A percentile compares a stretch with the other conserved stretches of the same genome.
phyloP scores from a whole-genome alignment of 208 protist genomes.

The Leishmania braziliensis region DNA sequence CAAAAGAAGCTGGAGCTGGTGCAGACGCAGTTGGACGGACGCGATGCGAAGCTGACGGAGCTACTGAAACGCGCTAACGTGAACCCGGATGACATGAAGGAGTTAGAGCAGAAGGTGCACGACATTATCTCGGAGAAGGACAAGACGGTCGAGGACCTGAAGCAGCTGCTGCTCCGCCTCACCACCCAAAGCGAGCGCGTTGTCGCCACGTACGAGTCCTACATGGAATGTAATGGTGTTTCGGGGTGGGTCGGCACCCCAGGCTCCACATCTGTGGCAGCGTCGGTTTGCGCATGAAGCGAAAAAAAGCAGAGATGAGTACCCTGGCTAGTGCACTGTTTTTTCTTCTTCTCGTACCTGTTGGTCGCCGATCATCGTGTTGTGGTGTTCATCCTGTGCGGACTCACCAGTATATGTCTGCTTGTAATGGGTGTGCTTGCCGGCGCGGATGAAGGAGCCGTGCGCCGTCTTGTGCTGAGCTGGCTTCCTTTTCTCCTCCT shows the following conservation, averaged over 20 bases:
- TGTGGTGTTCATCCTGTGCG: background rate
- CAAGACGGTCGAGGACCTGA: constrained; percentile 94
- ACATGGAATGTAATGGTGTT: constrained; percentile 81
- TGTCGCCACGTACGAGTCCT: constrained; percentile 78
- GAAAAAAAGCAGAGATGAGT: background rate
- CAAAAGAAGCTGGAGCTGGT: constrained; percentile 96
- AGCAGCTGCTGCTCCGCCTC: constrained; percentile 78
- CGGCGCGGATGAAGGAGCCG: background rate
- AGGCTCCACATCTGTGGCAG: background rate
- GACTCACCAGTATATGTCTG: background rate
- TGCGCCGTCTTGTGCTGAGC: background rate
- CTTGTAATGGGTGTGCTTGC: background rate
- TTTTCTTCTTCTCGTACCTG: background rate
- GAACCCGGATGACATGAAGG: constrained; percentile 89
- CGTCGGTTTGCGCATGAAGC: background rate
- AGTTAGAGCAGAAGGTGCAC: constrained; percentile 94
- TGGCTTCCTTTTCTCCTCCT: constrained; percentile 1
- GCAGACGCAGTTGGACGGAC: constrained; percentile 91
- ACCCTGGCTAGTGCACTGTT: background rate
- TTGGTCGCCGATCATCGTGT: background rate
- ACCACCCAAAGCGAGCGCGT: constrained; percentile 73
- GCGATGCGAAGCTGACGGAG: constrained; percentile 93
- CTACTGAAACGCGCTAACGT: constrained; percentile 94
- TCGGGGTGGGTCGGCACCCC: constrained; percentile 39
- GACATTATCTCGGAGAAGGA: constrained; percentile 97